Evolutionary conservation across 768 basidiomycete species (phyloP), one percentile per base, ranked within the genome.

Genomic region (Suillus tomentosus): DNA sequence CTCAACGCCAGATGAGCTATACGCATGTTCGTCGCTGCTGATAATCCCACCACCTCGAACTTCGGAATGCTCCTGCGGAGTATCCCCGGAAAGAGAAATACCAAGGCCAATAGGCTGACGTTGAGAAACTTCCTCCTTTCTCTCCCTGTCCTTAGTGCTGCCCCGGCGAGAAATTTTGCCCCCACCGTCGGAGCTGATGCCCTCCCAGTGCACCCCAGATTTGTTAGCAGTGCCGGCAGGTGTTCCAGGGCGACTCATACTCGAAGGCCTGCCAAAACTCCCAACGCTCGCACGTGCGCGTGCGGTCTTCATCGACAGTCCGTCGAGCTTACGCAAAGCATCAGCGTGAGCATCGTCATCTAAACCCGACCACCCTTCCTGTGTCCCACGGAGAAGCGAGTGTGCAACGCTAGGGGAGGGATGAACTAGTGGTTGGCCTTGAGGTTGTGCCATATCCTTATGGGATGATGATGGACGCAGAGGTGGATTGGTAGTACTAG

Each of bases 291-390:
- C 89, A 31, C 93, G 85, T 13, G 91, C 86, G 56, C 91, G 85
- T 11, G 90, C 86, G 43, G 84, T 87, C 72, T 90, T 92, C 1
- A 89, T 89, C 13, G 85, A 85, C 13, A 97, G 74, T 0, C 96
- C 96, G 70, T 99, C 96, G 31, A 99, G 78, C 77, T 96, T 97
- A 62, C 95, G 86, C 42, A 99, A 81, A 10, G 94, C 94, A 70
- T 96, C 95, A 8, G 87, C 92, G 8, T 96, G 95, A 17, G 90
- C 89, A 69, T 92, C 89, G 72, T 96, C 94, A 70, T 94, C 90
- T 70, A 95, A 82, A 65, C 86, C 91, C 17, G 89, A 89, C 92
- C 92, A 95, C 34, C 94, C 94, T 74, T 94, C 90, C 73, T 95
- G 93, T 7, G 91, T 94, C 13, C 94, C 94, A 67, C 92, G 86